A percentile compares a stretch with the other conserved stretches of the same genome.
phyloP scores from a whole-genome alignment of 2,329 filamentous ascomycete species.

The Aspergillus uvarum region DNA sequence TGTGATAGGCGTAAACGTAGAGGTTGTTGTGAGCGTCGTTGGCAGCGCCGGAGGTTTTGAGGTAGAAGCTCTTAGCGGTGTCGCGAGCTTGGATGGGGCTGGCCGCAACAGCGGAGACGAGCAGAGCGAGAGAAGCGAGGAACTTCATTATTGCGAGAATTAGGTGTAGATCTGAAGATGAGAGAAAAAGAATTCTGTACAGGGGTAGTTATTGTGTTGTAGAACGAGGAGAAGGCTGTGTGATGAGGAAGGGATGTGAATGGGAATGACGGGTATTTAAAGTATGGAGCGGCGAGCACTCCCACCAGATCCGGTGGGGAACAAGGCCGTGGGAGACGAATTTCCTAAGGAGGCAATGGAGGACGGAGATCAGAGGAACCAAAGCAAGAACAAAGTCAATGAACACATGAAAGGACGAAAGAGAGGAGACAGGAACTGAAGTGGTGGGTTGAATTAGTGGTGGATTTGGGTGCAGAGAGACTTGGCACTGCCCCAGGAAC shows the following conservation, averaged over 20 bases:
- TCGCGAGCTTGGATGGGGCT: conserved; percentile 23
- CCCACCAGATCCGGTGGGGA: neutral
- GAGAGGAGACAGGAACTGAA: neutral
- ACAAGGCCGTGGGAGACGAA: neutral
- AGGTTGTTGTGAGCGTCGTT: conserved; percentile 34
- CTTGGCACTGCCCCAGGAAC: neutral
- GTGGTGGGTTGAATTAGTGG: neutral
- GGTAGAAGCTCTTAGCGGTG: conserved; percentile 28
- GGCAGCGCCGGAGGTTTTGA: conserved; percentile 34
- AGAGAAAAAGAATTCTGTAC: neutral
- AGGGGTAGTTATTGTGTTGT: neutral
- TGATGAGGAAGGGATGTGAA: neutral
- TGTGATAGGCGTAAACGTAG: conserved; percentile 41
- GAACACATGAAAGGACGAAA: neutral
- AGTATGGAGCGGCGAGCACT: conserved; percentile 1
- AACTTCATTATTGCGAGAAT: conserved; percentile 27
- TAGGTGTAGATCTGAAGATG: neutral
- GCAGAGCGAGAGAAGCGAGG: conserved; percentile 27
- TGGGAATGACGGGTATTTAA: conserved; percentile 2
- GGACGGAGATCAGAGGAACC: neutral
- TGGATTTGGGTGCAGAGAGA: neutral
- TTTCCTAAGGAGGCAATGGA: conserved; percentile 2
- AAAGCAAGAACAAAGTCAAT: neutral
- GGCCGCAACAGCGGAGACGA: conserved; percentile 29
- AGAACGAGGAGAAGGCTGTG: neutral